A percentile compares a stretch with the other conserved stretches of the same genome.
Evolutionary conservation across 2,329 filamentous ascomycete genomes (phyloP).

Genomic region (Penicillium psychrosexuale): DNA sequence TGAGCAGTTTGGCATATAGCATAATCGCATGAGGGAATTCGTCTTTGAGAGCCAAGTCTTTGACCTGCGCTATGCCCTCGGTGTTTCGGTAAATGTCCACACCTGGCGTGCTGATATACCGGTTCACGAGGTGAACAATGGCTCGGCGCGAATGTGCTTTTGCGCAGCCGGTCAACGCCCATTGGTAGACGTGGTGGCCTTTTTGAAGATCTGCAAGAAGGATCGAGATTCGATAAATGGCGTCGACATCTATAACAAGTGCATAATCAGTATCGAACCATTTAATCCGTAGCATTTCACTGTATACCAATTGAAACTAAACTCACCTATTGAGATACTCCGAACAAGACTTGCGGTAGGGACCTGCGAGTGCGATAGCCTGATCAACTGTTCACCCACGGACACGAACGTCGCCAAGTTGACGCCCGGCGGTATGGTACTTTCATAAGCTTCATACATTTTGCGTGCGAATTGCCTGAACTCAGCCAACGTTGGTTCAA

Average conservation of each 20-base stretch:
- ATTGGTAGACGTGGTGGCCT: slow-evolving; percentile 13
- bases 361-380: neutral
- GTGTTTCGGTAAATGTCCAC: slow-evolving; percentile 2
- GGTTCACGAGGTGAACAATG: slow-evolving; percentile 13
- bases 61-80: slow-evolving; percentile 17
- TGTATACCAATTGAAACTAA: neutral
- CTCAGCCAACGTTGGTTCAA: neutral
- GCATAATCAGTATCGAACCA: neutral
- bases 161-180: slow-evolving; percentile 22
- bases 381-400: slow-evolving; percentile 16
- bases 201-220: neutral
- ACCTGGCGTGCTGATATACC: slow-evolving; percentile 4
- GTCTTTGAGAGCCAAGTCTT: slow-evolving; percentile 22
- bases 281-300: neutral
- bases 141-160: slow-evolving; percentile 22
- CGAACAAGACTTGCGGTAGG: slow-evolving; percentile 14
- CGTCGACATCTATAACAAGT: slow-evolving; percentile 21
- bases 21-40: slow-evolving; percentile 30
- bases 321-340: slow-evolving; percentile 21
- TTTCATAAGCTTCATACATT: slow-evolving; percentile 3
- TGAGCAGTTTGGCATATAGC: slow-evolving; percentile 29
- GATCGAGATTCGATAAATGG: slow-evolving; percentile 25
- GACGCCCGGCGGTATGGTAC: slow-evolving; percentile 9
- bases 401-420: slow-evolving; percentile 16
- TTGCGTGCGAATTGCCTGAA: neutral